Base-by-base conservation (phyloP, 2,329 filamentous ascomycete genomes). In the Ascochyta fabae region DNA sequence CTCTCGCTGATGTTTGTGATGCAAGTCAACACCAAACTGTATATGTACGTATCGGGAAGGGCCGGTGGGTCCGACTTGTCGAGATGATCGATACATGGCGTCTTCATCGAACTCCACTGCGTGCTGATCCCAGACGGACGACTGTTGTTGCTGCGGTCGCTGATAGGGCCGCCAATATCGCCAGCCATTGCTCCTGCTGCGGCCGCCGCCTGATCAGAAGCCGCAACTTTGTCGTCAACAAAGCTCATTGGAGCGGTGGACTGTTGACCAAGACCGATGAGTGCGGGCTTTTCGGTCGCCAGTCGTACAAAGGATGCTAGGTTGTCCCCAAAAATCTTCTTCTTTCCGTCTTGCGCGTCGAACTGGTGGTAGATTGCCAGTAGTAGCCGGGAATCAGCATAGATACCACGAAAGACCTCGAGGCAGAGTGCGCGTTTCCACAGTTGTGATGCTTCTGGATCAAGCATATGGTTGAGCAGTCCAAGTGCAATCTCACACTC, bases 381-480 rank as follows among this genome's bases (percentile, higher is more conserved):
- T 2, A 97, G 81, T 22, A 96, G 81, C 10, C 84, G 83, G 33
- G 92, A 86, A 56, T 98, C 92, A 0, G 89, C 83, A 75, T 96
- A 96, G 6, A 98, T 84, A 6, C 89, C 89, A 52, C 91, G 86
- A 66, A 97, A 91, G 0, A 97, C 86, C 71, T 99, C 95, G 85
- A 99, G 91, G 60, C 92, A 96, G 6, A 98, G 77, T 0, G 91
- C 88, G 54, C 94, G 84, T 73, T 94, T 97, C 95, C 96, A 99
- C 4, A 87, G 70, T 0, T 86, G 82, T 2, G 88, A 87, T 13
- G 80, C 79, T 60, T 98, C 95, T 46, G 93, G 90, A 68, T 99
- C 95, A 13, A 98, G 82, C 59, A 96, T 84, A 61, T 96, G 90
- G 2, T 91, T 96, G 39, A 98, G 78, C 22, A 96, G 83, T 13